These are phyloP conservation scores for Aspergillus pseudoglaucus DNA, from an alignment of 2,329 filamentous ascomycete species.

Conservation along the genomic window DNA sequence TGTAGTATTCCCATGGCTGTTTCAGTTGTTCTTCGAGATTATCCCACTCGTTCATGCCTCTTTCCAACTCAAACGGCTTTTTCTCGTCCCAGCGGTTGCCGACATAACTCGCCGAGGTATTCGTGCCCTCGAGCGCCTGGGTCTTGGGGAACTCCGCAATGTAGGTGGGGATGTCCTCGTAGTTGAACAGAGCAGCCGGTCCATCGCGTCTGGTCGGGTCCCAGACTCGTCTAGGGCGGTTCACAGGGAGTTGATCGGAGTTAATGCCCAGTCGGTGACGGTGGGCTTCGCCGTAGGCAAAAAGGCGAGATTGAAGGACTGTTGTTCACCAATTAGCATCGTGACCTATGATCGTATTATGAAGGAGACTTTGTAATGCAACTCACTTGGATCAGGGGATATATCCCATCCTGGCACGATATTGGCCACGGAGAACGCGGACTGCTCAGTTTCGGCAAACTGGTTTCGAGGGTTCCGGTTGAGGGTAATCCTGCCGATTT, in stretches of 20 bases:
- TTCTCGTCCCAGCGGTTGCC: not conserved
- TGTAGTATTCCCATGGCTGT: not conserved
- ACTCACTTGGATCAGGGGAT: not conserved
- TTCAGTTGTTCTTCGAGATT: not conserved
- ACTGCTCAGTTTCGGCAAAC: not conserved
- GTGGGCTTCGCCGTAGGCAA: not conserved
- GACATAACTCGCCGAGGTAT: not conserved
- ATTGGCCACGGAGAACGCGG: not conserved
- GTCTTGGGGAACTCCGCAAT: not conserved
- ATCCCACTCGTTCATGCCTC: not conserved
- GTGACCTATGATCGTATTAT: no score
- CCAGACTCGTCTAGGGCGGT: not conserved
- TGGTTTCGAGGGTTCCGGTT: not conserved
- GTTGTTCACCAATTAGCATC: not conserved
- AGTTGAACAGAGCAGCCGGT: not conserved
- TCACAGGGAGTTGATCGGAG: not conserved
- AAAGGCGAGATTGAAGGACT: not conserved
- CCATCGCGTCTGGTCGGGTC: not conserved
- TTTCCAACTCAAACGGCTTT: not conserved
- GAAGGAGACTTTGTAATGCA: not conserved
- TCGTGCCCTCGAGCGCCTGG: not conserved
- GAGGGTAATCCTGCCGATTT: not conserved
- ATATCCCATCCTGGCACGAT: not conserved
- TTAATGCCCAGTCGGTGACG: not conserved
- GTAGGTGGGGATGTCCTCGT: not conserved